These are phyloP conservation scores for Penicillium desertorum DNA, from an alignment of 495 filamentous ascomycete species.

Conservation along the genomic window DNA sequence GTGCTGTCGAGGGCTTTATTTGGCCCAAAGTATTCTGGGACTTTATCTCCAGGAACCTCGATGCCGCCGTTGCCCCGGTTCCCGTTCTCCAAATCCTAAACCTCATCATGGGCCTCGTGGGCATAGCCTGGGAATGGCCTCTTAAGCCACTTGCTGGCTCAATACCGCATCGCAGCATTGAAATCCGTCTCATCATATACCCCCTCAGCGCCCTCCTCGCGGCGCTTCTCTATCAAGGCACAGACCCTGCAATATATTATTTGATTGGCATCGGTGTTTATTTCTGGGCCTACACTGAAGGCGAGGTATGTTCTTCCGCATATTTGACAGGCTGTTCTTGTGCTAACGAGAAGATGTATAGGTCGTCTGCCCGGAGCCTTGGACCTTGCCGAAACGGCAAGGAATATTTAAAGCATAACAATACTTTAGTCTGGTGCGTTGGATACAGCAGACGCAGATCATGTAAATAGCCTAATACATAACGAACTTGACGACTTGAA, in stretches of 20 bases:
- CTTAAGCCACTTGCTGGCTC: conserved; percentile 63
- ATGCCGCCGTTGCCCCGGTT: conserved; percentile 78
- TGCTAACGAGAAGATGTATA: conserved; percentile 26
- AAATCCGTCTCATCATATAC: conserved; percentile 77
- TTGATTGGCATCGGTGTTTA: conserved; percentile 82
- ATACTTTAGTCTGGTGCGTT: conserved; percentile 13
- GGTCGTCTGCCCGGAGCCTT: conserved; percentile 59
- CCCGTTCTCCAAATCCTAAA: conserved; percentile 95
- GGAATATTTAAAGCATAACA: conserved; percentile 34
- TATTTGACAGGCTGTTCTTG: neutral
- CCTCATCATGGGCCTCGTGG: conserved; percentile 79
- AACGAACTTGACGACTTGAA: conserved; percentile 13
- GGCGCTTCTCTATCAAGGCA: conserved; percentile 84
- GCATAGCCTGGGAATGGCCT: conserved; percentile 91
- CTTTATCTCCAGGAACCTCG: conserved; percentile 87
- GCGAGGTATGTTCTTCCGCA: conserved; percentile 68
- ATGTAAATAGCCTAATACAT: conserved; percentile 22
- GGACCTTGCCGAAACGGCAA: conserved; percentile 49
- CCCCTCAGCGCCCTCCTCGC: conserved; percentile 75
- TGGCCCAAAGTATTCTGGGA: conserved; percentile 99
- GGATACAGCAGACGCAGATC: conserved; percentile 16
- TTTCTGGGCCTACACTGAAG: conserved; percentile 96
- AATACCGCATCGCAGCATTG: conserved; percentile 79
- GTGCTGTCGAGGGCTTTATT: conserved; percentile 84
- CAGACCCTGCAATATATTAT: conserved; percentile 91